Evolutionary conservation across 1,284 basidiomycete genomes (phyloP), one percentile per base, ranked within the genome.

Genomic region (Apiotrichum montevideense): DNA sequence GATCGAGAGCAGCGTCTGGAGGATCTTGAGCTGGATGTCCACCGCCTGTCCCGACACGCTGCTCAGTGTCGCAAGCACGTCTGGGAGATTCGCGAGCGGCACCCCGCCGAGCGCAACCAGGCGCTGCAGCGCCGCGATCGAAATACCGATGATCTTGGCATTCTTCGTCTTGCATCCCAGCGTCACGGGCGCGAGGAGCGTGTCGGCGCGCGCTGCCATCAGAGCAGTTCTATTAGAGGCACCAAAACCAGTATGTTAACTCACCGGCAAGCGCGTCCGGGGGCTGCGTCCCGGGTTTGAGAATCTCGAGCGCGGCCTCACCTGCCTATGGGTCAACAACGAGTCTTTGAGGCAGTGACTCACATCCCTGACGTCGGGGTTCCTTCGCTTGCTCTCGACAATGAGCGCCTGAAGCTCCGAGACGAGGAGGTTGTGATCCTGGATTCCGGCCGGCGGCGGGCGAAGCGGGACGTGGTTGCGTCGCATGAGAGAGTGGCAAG

Each of bases 101-200:
- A 96, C 88, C 11, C 89, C 90, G 69, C 86, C 86, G 62, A 95
- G 83, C 1, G 87, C 82, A 52, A 98, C 90, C 57, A 98, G 82
- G 40, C 96, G 84, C 73, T 98, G 94, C 39, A 98, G 81, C 0
- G 91, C 90, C 34, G 90, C 87, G 3, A 98, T 83, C 9, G 89
- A 90, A 63, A 98, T 90, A 1, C 88, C 87, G 51, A 97, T 87
- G 49, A 97, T 88, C 81, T 98, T 98, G 3, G 89, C 85, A 63
- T 93, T 90, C 77, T 88, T 91, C 9, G 92, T 96, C 46, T 87
- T 85, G 72, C 93, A 95, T 51, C 91, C 93, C 82, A 96, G 90
- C 68, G 94, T 90, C 3, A 98, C 86, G 0, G 96, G 94, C 50
- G 84, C 81, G 35, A 98, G 82, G 32, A 98, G 81, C 54, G 87